phyloP scores from a whole-genome alignment of 805 yeast genomes.

The Candida pini region DNA sequence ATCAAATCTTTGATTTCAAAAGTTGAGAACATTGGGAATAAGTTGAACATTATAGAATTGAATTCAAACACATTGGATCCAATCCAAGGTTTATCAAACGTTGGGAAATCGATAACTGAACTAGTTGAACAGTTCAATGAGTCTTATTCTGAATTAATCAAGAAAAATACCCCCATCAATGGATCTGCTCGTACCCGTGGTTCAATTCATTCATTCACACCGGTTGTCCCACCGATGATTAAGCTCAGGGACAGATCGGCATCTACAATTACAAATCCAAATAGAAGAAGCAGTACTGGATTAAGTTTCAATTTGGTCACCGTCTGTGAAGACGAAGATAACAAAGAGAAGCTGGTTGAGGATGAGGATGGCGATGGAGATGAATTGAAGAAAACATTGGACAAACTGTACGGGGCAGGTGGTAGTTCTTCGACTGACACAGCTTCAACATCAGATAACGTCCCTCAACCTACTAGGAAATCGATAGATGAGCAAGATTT shows the following conservation, averaged over 20 bases:
- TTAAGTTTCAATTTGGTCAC: slow-evolving; percentile 24
- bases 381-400: slow-evolving; percentile 14
- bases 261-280: slow-evolving; percentile 2
- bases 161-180: no score
- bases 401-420: slow-evolving; percentile 12
- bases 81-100: slow-evolving; percentile 6
- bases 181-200: background rate
- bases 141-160: slow-evolving; percentile 4
- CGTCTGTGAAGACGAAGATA: slow-evolving; percentile 12
- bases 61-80: slow-evolving; percentile 9
- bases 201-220: background rate
- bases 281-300: slow-evolving; percentile 26
- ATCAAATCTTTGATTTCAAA: slow-evolving; percentile 8
- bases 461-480: no score
- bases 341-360: slow-evolving; percentile 6
- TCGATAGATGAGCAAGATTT: slow-evolving; percentile 11
- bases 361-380: slow-evolving; percentile 12
- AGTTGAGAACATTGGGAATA: slow-evolving; percentile 15
- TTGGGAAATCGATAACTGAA: slow-evolving; percentile 10
- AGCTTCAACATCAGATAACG: no score
- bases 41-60: slow-evolving; percentile 17
- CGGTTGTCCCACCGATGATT: slow-evolving; percentile 5
- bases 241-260: slow-evolving; percentile 6
- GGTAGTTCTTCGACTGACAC: no score
- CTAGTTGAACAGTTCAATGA: slow-evolving; percentile 11